Base-by-base conservation (phyloP, 441 rosid genomes). In the Dalechampia spathulata region DNA sequence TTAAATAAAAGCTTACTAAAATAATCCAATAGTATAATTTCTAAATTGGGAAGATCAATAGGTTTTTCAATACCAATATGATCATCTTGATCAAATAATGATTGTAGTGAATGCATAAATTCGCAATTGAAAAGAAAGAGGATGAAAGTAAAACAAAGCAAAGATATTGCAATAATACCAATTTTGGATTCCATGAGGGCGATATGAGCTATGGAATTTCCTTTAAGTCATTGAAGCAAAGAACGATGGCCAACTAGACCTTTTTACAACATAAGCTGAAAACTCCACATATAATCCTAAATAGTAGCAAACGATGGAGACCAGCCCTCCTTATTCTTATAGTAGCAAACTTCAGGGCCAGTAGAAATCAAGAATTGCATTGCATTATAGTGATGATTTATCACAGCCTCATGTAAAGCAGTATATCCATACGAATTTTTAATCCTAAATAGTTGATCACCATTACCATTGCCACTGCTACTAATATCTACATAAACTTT, bases 361-460 rank as follows among this genome's bases (percentile, higher is more conserved):
- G 13, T 7, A 1, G 5, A 6, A 1, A 23, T 3, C 1, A 47
- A 22, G 0, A 14, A 25, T 25, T 17, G 12, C 2, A n/a, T 32
- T 2, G 5, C 19, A 10, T 13, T 2, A 47, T 11, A 13, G 14
- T 22, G n/a, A 22, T 27, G 1, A 23, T 23, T 25, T 6, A 13
- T 47, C 32, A 23, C 51, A 23, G 30, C 51, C 51, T 47, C 51
- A 16, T 47, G 51, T 28, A 47, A 47, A 25, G 17, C 32, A 14
- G 28, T 47, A 32, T 47, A 22, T 47, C 51, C 51, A 12, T 23
- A n/a, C 34, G 0, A n/a, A 25, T 25, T 47, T 47, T 25, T 7
- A 6, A 9, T 20, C 15, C 25, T 20, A 2, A 45, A 13, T 7
- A 45, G 16, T 0, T 20, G 0, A 15, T 41, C 20, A 7, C 19